Base-by-base conservation (phyloP, 106 monocot genomes). In the Cymbidium sinense region DNA sequence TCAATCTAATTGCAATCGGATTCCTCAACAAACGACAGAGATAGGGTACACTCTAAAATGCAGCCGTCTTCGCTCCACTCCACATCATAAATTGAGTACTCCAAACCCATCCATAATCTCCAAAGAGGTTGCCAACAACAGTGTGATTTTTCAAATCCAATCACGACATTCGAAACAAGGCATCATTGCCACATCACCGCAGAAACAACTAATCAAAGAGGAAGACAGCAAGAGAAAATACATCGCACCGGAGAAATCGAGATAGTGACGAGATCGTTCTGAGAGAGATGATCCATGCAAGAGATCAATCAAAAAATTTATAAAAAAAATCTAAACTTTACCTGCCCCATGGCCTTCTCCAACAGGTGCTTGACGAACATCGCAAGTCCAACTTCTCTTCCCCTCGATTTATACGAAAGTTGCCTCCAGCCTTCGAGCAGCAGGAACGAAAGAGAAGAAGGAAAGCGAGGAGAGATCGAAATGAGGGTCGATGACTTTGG, bases 321-420 rank as follows among this genome's bases (percentile, higher is more conserved):
- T 5, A n/a, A n/a, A n/a, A n/a, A n/a, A n/a, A n/a, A 43, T 39
- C 20, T 2, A 34, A 73, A 73, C 8, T 74, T 25, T 28, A 74
- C 74, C 74, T 74, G 74, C 41, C 74, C 74, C 15, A 15, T 28
- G 43, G 74, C 74, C 44, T 74, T 74, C n/a, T 74, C 43, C 44
- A 74, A 47, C 25, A 74, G 28, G 74, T 47, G 25, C 74, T 74
- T 74, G 35, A 74, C 74, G 44, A 74, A 74, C 74, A 74, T 74
- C 43, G 15, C 43, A 71, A 71, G 1, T 36, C 2, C 9, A 15
- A 18, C 27, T 4, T 11, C 25, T 74, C 27, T 29, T 29, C 74
- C 74, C 3, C 37, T n/a, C 21, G 71, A 71, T n/a, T 35, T n/a
- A n/a, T n/a, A 11, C 21, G 19, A 23, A 71, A 39, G n/a, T 71